phyloP scores from a whole-genome alignment of 345 rosid species.

The Hirschfeldia incana region DNA sequence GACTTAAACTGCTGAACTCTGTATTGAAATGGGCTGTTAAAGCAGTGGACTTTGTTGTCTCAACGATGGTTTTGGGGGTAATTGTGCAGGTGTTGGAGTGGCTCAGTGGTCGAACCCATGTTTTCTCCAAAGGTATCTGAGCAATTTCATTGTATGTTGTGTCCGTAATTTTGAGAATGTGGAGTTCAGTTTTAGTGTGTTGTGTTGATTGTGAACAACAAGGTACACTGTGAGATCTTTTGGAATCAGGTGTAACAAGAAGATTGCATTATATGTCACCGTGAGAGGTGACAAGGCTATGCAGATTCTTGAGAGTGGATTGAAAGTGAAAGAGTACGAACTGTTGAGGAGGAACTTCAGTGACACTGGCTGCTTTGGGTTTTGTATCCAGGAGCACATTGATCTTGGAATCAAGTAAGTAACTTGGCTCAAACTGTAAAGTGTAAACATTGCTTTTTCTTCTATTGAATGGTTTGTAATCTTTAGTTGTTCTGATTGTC shows the following conservation, averaged over 20 bases:
- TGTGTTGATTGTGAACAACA: conserved; percentile 45
- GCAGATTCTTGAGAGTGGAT: conserved; percentile 94
- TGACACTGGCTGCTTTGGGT: conserved; percentile 96
- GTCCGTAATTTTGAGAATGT: background rate
- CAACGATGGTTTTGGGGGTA: background rate
- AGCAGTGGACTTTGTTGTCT: background rate
- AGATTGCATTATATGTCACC: conserved; percentile 94
- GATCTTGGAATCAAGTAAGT: conserved; percentile 96
- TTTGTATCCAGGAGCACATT: conserved; percentile 96
- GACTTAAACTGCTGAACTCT: too few relatives aligned
- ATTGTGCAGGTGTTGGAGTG: conserved; percentile 72
- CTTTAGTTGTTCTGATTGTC: too few relatives aligned
- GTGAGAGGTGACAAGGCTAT: conserved; percentile 97
- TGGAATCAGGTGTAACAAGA: conserved; percentile 92
- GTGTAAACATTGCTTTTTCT: too few relatives aligned
- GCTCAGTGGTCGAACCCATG: conserved; percentile 86
- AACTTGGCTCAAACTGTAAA: too few relatives aligned
- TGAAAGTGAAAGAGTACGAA: conserved; percentile 96
- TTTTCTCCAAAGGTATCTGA: conserved; percentile 80
- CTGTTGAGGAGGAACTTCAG: conserved; percentile 89
- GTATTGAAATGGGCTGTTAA: background rate
- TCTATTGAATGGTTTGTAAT: too few relatives aligned
- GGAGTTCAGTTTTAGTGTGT: background rate
- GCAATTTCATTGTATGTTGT: background rate
- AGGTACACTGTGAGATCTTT: conserved; percentile 97